Percentiles rank a stretch among this genome's conserved stretches.
Conservation (phyloP, 352 stramenopile genomes). For the Pythium scleroteichum region DNA sequence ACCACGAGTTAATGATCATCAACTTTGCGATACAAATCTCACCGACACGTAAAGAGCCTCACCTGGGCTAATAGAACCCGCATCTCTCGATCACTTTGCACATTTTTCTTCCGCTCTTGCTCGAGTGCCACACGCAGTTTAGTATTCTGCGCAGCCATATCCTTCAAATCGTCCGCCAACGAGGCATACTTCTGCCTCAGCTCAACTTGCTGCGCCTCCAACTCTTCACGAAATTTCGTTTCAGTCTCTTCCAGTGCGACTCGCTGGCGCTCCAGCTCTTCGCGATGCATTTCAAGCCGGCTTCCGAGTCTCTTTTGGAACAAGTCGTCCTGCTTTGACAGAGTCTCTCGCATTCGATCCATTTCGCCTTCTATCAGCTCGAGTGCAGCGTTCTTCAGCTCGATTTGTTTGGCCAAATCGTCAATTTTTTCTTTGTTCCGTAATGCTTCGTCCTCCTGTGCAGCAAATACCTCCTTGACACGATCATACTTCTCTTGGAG, state of each 20-base stretch:
- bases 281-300: slow-evolving; percentile 44
- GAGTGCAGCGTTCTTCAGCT: slow-evolving; percentile 52
- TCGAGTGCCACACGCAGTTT: slow-evolving; percentile 50
- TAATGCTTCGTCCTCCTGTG: slow-evolving; percentile 27
- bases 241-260: slow-evolving; percentile 38
- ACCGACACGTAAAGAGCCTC: slow-evolving; percentile 6
- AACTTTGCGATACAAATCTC: neutral
- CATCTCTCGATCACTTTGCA: slow-evolving; percentile 66
- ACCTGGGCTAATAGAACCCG: slow-evolving; percentile 61
- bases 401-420: slow-evolving; percentile 36
- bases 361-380: slow-evolving; percentile 75
- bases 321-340: slow-evolving; percentile 56
- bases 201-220: slow-evolving; percentile 34
- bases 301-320: slow-evolving; percentile 56
- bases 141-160: slow-evolving; percentile 46
- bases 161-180: slow-evolving; percentile 43
- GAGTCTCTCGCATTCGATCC: slow-evolving; percentile 51
- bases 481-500: slow-evolving; percentile 40
- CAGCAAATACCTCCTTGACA: slow-evolving; percentile 10
- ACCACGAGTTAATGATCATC: neutral
- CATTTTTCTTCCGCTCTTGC: slow-evolving; percentile 42
- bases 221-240: slow-evolving; percentile 35
- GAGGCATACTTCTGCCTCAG: slow-evolving; percentile 48
- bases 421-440: slow-evolving; percentile 24
- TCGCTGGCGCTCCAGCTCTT: slow-evolving; percentile 42